Evolutionary conservation across 495 filamentous ascomycete species (phyloP), one percentile per base, ranked within the genome.

Genomic region (Hypoxylon subgilvum): DNA sequence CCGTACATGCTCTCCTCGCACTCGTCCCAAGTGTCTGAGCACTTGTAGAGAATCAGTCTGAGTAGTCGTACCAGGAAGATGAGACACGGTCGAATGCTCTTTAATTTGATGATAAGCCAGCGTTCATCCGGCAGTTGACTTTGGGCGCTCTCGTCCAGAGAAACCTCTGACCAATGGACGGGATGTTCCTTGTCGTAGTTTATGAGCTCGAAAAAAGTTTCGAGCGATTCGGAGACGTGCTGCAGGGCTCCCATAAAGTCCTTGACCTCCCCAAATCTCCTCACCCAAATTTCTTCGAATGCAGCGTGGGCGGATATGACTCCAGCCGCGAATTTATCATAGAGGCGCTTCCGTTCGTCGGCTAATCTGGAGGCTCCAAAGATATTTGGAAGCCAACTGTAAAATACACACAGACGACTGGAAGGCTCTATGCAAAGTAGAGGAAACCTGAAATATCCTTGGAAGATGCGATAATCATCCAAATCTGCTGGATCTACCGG

Each of bases 151-250:
- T 62, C 21, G 0, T 21, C 19, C 14, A 40, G 57, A 14, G 59
- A 68, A 6, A 68, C 61, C 30, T 68, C 65, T 1, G 43, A 58
- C 65, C 65, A 68, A 16, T 68, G 65, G 2, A 68, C 47, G 0
- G 61, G 61, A 19, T 68, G 27, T 1, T 35, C 32, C 12, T 59
- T 42, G 21, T 68, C 65, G 13, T 59, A 65, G 1, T 62, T 57
- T 32, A 44, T 62, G 2, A 64, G 17, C 6, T 48, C 27, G 1
- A 34, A 31, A 31, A 60, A 53, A n/a, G 47, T n/a, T 1, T 43
- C 16, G 6, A 68, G 49, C 1, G 65, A 61, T 13, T n/a, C 41
- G 16, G 36, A 10, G 13, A 68, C 23, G 14, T 56, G 42, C 5
- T 30, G 22, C 3, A 68, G 19, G 7, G 52, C 30, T 28, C 6